Evolutionary conservation across 2,329 filamentous ascomycete genomes (phyloP).

Genomic region (Xylaria sp.): DNA sequence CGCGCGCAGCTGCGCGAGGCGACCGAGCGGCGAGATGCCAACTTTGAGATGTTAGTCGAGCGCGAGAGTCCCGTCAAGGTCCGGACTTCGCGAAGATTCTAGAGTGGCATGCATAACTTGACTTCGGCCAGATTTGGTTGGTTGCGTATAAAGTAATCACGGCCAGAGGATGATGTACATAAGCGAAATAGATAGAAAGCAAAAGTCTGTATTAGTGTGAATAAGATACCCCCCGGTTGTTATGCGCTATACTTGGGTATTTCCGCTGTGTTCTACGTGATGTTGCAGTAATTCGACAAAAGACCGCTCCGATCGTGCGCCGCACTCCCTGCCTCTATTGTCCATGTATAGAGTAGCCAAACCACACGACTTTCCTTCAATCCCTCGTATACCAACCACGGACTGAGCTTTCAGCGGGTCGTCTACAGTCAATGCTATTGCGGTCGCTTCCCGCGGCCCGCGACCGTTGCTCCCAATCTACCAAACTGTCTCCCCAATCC

Average conservation of each 20-base stretch:
- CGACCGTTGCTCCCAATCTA: slow-evolving; percentile 72
- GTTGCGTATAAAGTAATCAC: background rate
- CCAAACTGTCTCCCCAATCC: slow-evolving; percentile 73
- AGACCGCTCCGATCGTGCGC: slow-evolving; percentile 1
- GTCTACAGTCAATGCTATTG: slow-evolving; percentile 33
- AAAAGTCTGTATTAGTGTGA: slow-evolving; percentile 19
- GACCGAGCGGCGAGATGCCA: slow-evolving; percentile 68
- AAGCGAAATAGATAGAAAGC: background rate
- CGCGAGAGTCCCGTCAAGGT: slow-evolving; percentile 58
- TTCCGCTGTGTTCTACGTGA: slow-evolving; percentile 25
- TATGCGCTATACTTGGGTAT: slow-evolving; percentile 29
- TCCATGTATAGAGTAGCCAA: slow-evolving; percentile 11
- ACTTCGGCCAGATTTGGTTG: slow-evolving; percentile 15
- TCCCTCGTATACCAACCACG: background rate
- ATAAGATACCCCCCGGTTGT: slow-evolving; percentile 24
- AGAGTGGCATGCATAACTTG: background rate
- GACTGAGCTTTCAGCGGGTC: background rate
- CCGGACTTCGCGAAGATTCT: slow-evolving; percentile 39
- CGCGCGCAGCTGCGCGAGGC: slow-evolving; percentile 67
- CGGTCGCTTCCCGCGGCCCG: slow-evolving; percentile 64
- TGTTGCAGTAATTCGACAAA: slow-evolving; percentile 10
- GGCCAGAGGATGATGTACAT: background rate
- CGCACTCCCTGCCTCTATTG: background rate
- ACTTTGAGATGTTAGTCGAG: slow-evolving; percentile 77
- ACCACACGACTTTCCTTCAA: slow-evolving; percentile 2